These are phyloP conservation scores for Rubia yunnanensis DNA, from an alignment of 257 asterid genomes.

Conservation along the genomic window DNA sequence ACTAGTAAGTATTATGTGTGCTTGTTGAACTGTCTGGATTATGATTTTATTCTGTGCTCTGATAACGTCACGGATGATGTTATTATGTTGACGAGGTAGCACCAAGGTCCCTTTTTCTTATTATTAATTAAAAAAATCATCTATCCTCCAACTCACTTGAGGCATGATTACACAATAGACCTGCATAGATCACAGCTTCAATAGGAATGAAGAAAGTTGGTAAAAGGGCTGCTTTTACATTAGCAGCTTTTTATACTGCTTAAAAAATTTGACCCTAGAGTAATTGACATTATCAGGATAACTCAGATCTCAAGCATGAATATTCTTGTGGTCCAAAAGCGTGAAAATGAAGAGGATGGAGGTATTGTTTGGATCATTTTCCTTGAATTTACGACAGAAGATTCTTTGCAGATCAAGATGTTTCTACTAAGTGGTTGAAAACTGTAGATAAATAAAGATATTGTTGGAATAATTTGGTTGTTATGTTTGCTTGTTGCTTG, in stretches of 20 bases:
- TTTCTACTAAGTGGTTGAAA: not conserved
- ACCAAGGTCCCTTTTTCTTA: not conserved
- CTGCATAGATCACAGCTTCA: not conserved
- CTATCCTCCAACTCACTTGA: not conserved
- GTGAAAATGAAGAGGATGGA: not conserved
- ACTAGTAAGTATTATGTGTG: conserved; percentile 21
- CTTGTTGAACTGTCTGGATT: not conserved
- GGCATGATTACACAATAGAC: not conserved
- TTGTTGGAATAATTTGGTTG: not conserved
- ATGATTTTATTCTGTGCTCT: conserved; percentile 5
- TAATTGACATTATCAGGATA: not conserved
- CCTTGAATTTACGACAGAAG: not conserved
- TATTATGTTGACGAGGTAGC: not conserved
- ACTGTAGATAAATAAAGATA: not conserved
- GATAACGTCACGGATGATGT: not conserved
- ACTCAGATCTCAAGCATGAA: not conserved
- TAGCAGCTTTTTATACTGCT: not conserved
- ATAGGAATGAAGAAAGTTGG: not conserved
- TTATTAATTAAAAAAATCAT: not conserved
- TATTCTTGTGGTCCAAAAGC: not conserved
- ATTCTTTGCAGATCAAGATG: not conserved
- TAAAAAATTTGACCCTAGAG: not conserved
- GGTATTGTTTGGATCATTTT: not conserved
- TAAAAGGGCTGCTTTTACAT: not conserved
- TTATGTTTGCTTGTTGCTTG: not conserved